Conservation (phyloP, 139 green algal genomes). For the Ostreobium quekettii region DNA sequence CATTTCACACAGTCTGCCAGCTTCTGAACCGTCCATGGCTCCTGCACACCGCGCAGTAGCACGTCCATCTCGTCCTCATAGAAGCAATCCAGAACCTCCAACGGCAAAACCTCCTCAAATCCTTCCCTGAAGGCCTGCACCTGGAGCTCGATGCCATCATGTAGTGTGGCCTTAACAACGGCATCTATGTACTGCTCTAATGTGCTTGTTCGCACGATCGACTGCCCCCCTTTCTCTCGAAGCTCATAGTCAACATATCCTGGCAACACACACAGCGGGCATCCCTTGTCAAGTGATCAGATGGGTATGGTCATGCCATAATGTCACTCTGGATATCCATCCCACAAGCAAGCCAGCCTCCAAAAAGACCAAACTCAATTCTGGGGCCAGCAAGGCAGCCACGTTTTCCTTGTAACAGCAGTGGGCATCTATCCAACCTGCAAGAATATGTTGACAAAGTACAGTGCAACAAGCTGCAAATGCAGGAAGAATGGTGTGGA, state of each 20-base stretch:
- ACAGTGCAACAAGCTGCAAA: too few relatives aligned
- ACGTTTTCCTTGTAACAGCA: too few relatives aligned
- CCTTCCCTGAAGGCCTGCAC: constrained; percentile 70
- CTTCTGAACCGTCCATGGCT: constrained; percentile 70
- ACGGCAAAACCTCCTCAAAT: constrained; percentile 78
- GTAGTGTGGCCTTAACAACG: constrained; percentile 81
- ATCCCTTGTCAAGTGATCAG: background rate
- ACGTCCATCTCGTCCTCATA: constrained; percentile 87
- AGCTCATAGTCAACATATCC: constrained; percentile 64
- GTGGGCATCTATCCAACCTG: too few relatives aligned
- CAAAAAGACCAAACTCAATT: too few relatives aligned
- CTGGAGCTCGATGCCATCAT: constrained; percentile 62
- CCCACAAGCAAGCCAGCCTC: background rate
- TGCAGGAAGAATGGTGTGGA: too few relatives aligned
- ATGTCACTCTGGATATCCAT: background rate
- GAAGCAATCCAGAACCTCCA: constrained; percentile 61
- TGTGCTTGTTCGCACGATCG: constrained; percentile 55
- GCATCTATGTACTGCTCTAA: constrained; percentile 69
- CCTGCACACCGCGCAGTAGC: constrained; percentile 80
- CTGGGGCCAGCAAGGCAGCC: too few relatives aligned
- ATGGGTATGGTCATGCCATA: background rate
- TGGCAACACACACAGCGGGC: constrained; percentile 14
- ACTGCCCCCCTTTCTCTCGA: constrained; percentile 42
- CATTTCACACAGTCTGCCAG: constrained; percentile 86
- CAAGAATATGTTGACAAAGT: too few relatives aligned